These are phyloP conservation scores for Skeletonema costatum DNA, from an alignment of 108 stramenopile species.

Conservation along the genomic window DNA sequence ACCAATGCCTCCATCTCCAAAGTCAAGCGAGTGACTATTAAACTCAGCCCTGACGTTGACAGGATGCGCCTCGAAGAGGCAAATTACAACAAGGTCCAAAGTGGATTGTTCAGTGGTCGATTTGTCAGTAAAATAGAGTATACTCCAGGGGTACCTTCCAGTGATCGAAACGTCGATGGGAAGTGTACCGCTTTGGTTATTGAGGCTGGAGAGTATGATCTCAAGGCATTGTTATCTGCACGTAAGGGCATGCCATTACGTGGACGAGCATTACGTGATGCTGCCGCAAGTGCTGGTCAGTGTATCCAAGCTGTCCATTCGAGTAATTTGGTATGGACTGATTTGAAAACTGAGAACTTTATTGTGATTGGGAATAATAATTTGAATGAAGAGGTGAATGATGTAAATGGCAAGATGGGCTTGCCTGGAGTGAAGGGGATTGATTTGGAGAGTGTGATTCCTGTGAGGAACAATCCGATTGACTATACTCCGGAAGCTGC, in stretches of 20 bases:
- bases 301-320: conserved; percentile 61
- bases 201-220: conserved; percentile 59
- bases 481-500: conserved; percentile 77
- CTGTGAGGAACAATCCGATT: conserved; percentile 42
- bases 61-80: conserved; percentile 43
- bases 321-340: conserved; percentile 67
- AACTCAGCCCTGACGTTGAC: conserved; percentile 42
- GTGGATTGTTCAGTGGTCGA: conserved; percentile 36
- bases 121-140: conserved; percentile 57
- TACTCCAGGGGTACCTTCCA: conserved; percentile 23
- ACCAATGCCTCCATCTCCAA: conserved; percentile 29
- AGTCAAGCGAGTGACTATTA: conserved; percentile 38
- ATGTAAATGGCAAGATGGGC: conserved; percentile 38
- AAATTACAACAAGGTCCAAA: conserved; percentile 55
- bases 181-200: conserved; percentile 56
- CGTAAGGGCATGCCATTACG: conserved; percentile 43
- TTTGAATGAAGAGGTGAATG: conserved; percentile 37
- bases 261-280: conserved; percentile 58
- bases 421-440: conserved; percentile 53
- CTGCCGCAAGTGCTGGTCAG: conserved; percentile 50
- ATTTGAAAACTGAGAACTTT: conserved; percentile 69
- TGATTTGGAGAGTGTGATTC: conserved; percentile 53
- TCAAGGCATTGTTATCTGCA: conserved; percentile 48
- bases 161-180: conserved; percentile 26
- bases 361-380: conserved; percentile 43